Base-by-base conservation (phyloP, 2,329 filamentous ascomycete species). In the Cordyceps fumosorosea region DNA sequence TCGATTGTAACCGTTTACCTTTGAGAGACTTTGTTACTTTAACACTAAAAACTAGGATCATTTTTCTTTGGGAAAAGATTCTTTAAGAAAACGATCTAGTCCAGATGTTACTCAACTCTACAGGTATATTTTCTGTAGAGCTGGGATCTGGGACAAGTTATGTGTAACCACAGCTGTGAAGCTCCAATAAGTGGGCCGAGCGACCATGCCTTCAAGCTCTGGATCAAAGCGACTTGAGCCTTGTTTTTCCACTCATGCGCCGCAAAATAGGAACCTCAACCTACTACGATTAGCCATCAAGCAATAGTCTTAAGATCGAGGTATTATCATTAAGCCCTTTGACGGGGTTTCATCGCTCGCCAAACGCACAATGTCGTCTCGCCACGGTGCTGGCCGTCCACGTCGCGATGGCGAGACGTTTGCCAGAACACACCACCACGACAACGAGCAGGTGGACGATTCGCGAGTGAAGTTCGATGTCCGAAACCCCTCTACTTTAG, bases 381-480 rank as follows among this genome's bases (percentile, higher is more conserved):
- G 82, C 68, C 83, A 80, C 70, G 81, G 84, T 58, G 85, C 87
- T 32, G 89, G 89, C 59, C 89, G 91, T 44, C 91, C 91, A 11
- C 96, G 93, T 77, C 88, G 92, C 66, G 89, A 85, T 5, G 90
- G 88, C 69, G 92, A 96, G 77, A 85, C 88, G 68, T 96, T 90
- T 72, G 86, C 89, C 51, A 87, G 90, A 63, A 86, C 85, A 20
- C 86, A 93, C 73, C 87, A 90, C 70, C 78, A 83, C 67, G 82
- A 86, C 60, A 54, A 54, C 50, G 69, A 72, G 54, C 75, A 77
- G 55, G 77, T 81, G 60, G 70, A 73, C 59, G 75, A 77, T 52
- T 96, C 96, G 74, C 93, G 92, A 71, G 89, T 91, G 63, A 91
- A 90, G 70, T 99, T 99, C 76, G 95, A 99, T 74, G 80, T 95